Percentiles rank a stretch among this genome's conserved stretches.
phyloP scores from a whole-genome alignment of 2,329 filamentous ascomycete species.

The Colletotrichum nymphaeae region DNA sequence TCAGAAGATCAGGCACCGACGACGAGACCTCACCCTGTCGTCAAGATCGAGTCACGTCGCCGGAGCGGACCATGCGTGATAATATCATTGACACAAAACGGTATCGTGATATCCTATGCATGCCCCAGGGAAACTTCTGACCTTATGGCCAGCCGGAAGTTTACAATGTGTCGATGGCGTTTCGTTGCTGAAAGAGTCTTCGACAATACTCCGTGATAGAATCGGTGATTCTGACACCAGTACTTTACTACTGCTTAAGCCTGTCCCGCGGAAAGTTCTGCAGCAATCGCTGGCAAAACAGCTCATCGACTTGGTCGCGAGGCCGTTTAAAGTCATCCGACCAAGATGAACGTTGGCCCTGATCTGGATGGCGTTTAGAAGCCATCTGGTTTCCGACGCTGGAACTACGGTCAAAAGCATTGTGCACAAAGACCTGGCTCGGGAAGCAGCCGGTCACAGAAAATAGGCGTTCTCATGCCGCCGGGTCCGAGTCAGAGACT shows the following conservation, averaged over 20 bases:
- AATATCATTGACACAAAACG: constrained; percentile 13
- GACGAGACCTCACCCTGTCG: constrained; percentile 18
- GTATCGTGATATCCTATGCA: background rate
- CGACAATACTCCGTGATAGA: background rate
- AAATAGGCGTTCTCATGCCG: constrained; percentile 20
- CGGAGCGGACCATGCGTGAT: constrained; percentile 8
- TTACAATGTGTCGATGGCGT: background rate
- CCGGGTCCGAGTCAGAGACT: constrained; percentile 12
- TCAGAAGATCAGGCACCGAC: constrained; percentile 13
- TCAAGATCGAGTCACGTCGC: constrained; percentile 11
- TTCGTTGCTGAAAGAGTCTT: background rate
- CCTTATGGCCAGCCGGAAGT: background rate
- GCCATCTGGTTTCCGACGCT: constrained; percentile 10
- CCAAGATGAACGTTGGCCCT: background rate
- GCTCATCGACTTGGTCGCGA: background rate
- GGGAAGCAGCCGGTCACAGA: constrained; percentile 26
- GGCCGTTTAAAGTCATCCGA: constrained; percentile 7
- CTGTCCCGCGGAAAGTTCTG: background rate
- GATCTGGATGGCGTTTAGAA: background rate
- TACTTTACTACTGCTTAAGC: background rate
- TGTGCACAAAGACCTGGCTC: constrained; percentile 23
- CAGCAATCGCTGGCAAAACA: background rate
- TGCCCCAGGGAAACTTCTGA: background rate
- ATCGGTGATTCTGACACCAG: no score
- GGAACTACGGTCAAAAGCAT: background rate